phyloP scores from a whole-genome alignment of 805 yeast species.

The Candida schatavii region DNA sequence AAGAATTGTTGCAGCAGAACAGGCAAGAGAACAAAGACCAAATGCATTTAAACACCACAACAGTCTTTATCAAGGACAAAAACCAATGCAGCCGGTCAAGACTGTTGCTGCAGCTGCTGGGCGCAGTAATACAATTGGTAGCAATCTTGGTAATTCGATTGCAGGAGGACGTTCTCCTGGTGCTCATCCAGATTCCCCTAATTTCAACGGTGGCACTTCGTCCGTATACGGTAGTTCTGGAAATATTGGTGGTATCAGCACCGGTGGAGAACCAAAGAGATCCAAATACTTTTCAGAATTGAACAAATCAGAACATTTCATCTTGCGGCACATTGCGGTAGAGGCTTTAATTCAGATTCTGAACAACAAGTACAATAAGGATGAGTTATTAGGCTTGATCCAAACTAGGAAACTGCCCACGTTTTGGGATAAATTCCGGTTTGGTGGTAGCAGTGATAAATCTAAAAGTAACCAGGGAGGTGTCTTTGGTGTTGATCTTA shows the following conservation, averaged over 20 bases:
- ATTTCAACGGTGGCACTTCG: neutral
- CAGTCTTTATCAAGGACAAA: slow-evolving; percentile 35
- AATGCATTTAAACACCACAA: slow-evolving; percentile 86
- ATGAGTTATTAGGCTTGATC: slow-evolving; percentile 39
- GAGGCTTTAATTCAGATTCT: slow-evolving; percentile 43
- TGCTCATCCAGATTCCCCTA: neutral
- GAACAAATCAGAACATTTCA: slow-evolving; percentile 51
- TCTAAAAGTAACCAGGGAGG: slow-evolving; percentile 24
- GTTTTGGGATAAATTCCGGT: slow-evolving; percentile 54
- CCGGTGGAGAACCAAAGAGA: slow-evolving; percentile 11
- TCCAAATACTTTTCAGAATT: slow-evolving; percentile 65
- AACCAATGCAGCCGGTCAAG: slow-evolving; percentile 24
- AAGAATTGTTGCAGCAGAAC: slow-evolving; percentile 94
- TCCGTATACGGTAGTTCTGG: neutral
- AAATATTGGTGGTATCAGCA: neutral
- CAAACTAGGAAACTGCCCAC: slow-evolving; percentile 42
- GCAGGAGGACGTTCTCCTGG: neutral
- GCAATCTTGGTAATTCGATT: neutral
- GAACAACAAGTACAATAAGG: slow-evolving; percentile 21
- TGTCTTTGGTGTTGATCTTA: slow-evolving; percentile 80
- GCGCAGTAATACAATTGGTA: slow-evolving; percentile 3
- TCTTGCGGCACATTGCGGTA: slow-evolving; percentile 58
- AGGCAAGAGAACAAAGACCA: slow-evolving; percentile 89
- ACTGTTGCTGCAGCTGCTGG: slow-evolving; percentile 16
- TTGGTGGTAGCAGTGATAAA: slow-evolving; percentile 23